phyloP scores from a whole-genome alignment of 768 basidiomycete species.

The Lactifluus subvellereus region DNA sequence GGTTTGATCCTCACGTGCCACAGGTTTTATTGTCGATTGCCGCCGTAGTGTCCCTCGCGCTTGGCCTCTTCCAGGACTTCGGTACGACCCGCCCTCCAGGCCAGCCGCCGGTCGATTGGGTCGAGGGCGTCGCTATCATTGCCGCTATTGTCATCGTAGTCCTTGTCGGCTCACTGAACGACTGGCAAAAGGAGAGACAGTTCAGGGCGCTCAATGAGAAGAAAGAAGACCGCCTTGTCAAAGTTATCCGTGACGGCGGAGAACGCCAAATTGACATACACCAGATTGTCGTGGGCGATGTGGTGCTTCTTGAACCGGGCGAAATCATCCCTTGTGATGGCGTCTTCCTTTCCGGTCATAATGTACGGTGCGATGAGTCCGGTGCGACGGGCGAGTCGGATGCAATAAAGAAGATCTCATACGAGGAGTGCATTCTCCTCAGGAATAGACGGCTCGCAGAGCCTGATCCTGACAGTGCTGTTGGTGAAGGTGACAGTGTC shows the following conservation, averaged over 20 bases:
- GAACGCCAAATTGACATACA: constrained; percentile 35
- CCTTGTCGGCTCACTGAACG: constrained; percentile 89
- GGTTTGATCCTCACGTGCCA: constrained; percentile 36
- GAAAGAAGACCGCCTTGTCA: constrained; percentile 90
- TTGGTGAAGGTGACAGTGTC: constrained; percentile 25
- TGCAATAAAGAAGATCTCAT: constrained; percentile 83
- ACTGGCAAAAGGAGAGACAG: constrained; percentile 98
- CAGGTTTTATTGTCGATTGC: constrained; percentile 88
- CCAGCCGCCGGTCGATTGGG: constrained; percentile 89
- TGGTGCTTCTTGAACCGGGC: constrained; percentile 88
- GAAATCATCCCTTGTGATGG: constrained; percentile 97
- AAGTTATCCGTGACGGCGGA: constrained; percentile 42
- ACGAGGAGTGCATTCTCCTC: constrained; percentile 61
- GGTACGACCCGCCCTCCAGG: constrained; percentile 54
- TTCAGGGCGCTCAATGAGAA: constrained; percentile 89
- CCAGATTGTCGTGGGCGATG: constrained; percentile 92
- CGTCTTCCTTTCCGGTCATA: constrained; percentile 87
- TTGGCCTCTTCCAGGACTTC: constrained; percentile 93
- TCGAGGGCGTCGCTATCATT: constrained; percentile 85
- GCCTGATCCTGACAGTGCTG: background rate
- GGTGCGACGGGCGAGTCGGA: constrained; percentile 97
- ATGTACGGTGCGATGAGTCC: constrained; percentile 92
- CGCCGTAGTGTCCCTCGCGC: constrained; percentile 86
- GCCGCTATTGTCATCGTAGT: constrained; percentile 73
- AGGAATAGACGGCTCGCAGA: constrained; percentile 30